A percentile compares a stretch with the other conserved stretches of the same genome.
phyloP scores from a whole-genome alignment of 108 stramenopile species.

The Mediolabrus comicus region DNA sequence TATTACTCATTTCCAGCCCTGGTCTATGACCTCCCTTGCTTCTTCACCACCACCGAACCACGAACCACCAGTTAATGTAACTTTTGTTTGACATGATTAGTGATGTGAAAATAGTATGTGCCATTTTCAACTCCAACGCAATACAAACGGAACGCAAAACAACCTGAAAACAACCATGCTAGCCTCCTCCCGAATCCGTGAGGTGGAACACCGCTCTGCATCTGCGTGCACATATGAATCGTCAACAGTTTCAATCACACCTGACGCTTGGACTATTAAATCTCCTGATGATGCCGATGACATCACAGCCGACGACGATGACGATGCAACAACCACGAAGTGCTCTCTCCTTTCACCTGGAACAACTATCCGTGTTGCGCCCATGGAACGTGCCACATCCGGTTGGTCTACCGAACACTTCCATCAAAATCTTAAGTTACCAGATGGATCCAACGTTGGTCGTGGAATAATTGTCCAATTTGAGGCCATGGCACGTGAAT shows the following conservation, averaged over 20 bases:
- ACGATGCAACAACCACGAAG: conserved; percentile 1
- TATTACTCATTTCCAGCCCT: no score
- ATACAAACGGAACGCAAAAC: no score
- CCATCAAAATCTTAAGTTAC: conserved; percentile 39
- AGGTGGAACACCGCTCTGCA: conserved; percentile 43
- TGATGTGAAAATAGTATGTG: no score
- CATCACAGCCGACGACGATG: conserved; percentile 2
- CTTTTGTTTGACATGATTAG: no score
- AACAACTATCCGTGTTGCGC: conserved; percentile 29
- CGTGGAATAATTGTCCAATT: conserved; percentile 36
- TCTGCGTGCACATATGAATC: conserved; percentile 28
- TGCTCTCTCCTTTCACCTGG: conserved; percentile 20
- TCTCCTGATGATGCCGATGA: not conserved
- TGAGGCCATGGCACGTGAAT: conserved; percentile 57
- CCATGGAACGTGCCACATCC: conserved; percentile 38
- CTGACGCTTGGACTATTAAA: not conserved
- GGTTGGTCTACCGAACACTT: conserved; percentile 55
- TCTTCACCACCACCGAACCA: no score
- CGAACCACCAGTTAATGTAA: no score
- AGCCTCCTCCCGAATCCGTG: conserved; percentile 35
- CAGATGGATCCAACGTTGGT: conserved; percentile 24
- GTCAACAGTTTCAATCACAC: conserved; percentile 14
- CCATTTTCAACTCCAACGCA: not conserved
- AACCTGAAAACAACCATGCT: not conserved
- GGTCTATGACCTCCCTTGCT: no score